These are phyloP conservation scores for Diatrype stigma DNA, from an alignment of 2,329 filamentous ascomycete species.

Conservation along the genomic window DNA sequence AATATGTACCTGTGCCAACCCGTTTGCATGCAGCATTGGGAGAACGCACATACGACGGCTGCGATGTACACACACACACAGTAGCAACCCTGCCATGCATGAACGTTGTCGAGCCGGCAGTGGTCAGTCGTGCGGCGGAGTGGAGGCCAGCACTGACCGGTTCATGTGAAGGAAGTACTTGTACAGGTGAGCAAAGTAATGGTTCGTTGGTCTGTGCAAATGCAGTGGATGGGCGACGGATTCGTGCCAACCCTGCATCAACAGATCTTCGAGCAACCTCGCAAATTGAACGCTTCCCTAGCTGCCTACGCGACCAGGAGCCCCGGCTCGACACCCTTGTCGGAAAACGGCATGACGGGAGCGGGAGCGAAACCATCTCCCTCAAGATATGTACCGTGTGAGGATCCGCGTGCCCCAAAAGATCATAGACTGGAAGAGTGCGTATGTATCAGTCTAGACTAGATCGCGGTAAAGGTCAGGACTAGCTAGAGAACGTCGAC, in stretches of 20 bases:
- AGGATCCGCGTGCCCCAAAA: not conserved
- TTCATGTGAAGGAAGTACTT: conserved; percentile 4
- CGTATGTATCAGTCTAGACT: not conserved
- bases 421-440: too few species aligned
- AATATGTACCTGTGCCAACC: not conserved
- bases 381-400: not conserved
- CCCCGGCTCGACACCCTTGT: not conserved
- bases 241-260: conserved; percentile 15
- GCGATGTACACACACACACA: not conserved
- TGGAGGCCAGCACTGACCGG: conserved; percentile 12
- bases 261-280: conserved; percentile 4
- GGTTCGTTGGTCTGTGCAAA: conserved; percentile 16
- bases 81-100: not conserved
- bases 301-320: not conserved
- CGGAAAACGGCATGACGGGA: not conserved
- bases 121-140: conserved; percentile 6
- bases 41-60: not conserved
- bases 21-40: not conserved
- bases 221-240: conserved; percentile 11
- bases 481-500: too few species aligned
- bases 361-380: conserved; percentile 4
- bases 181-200: conserved; percentile 5
- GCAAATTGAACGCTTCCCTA: conserved; percentile 1
- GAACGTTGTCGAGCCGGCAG: not conserved
- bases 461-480: not conserved